Conservation (phyloP, 306 rosid genomes). For the Alnus rubra region DNA sequence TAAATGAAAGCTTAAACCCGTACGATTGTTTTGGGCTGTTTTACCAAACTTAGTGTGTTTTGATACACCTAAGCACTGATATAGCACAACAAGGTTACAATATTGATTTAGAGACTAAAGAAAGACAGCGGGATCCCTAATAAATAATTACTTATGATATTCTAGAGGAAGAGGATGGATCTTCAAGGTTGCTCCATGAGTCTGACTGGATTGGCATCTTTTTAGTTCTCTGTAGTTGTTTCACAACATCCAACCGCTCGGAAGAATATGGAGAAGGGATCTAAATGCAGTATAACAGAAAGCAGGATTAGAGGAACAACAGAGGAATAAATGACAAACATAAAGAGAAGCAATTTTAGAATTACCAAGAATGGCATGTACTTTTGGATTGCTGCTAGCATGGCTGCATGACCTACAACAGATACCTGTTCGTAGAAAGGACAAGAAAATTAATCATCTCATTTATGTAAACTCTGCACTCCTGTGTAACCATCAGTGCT, state of each 20-base stretch:
- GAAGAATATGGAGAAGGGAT: slow-evolving; percentile 69
- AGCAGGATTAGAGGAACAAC: slow-evolving; percentile 12
- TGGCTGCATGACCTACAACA: slow-evolving; percentile 69
- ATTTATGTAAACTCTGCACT: background rate
- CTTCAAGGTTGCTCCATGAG: slow-evolving; percentile 42
- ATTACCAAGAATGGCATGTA: slow-evolving; percentile 63
- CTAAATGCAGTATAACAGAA: slow-evolving; percentile 33
- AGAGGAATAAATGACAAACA: background rate
- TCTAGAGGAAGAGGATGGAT: slow-evolving; percentile 39
- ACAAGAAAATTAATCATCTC: slow-evolving; percentile 3
- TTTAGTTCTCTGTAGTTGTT: slow-evolving; percentile 59
- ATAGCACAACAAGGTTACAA: background rate
- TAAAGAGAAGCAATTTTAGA: slow-evolving; percentile 3
- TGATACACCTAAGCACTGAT: background rate
- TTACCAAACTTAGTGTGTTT: no score
- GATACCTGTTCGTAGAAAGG: slow-evolving; percentile 47
- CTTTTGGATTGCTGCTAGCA: slow-evolving; percentile 66
- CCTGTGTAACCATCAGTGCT: background rate
- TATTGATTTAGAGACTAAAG: background rate
- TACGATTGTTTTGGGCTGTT: no score
- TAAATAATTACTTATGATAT: slow-evolving; percentile 16
- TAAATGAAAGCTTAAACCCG: no score
- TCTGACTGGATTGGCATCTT: slow-evolving; percentile 42
- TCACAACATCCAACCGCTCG: slow-evolving; percentile 59
- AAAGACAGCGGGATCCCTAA: background rate